These are phyloP conservation scores for Dimocarpus longan DNA, from an alignment of 345 rosid species.

Conservation along the genomic window DNA sequence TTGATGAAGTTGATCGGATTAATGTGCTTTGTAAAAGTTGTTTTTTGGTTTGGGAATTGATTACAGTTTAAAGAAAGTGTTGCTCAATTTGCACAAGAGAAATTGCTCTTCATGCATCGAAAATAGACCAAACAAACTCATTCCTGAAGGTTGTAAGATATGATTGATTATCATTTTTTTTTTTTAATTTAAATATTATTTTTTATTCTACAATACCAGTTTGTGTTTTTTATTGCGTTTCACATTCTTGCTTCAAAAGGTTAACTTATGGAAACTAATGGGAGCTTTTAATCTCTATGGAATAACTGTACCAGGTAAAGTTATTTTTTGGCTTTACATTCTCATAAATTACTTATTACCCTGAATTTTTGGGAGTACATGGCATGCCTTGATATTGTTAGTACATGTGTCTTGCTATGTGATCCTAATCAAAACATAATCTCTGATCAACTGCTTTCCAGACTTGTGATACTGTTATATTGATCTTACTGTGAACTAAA, in stretches of 20 bases:
- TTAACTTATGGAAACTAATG: constrained; percentile 91
- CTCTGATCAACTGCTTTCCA: no score
- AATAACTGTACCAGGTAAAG: constrained; percentile 83
- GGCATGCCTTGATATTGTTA: not conserved
- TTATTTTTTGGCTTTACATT: not conserved
- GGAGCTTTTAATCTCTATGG: constrained; percentile 95
- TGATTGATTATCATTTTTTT: not conserved
- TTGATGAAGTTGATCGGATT: not conserved
- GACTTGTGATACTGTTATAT: no score
- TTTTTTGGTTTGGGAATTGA: constrained; percentile 1
- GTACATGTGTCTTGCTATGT: not conserved
- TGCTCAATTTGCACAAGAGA: constrained; percentile 75
- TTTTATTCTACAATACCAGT: not conserved
- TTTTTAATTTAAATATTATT: no score
- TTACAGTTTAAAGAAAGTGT: constrained; percentile 91
- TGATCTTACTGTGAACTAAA: no score
- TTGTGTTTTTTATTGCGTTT: constrained; percentile 9
- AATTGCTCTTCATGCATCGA: constrained; percentile 78
- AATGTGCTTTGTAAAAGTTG: not conserved
- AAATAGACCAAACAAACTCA: constrained; percentile 70
- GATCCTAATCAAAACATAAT: no score
- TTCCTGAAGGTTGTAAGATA: constrained; percentile 66
- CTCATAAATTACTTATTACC: not conserved
- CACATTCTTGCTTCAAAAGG: constrained; percentile 48
- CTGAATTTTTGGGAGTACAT: not conserved